These are phyloP conservation scores for Phytomonas francai DNA, from an alignment of 208 protist genomes.

Conservation along the genomic window DNA sequence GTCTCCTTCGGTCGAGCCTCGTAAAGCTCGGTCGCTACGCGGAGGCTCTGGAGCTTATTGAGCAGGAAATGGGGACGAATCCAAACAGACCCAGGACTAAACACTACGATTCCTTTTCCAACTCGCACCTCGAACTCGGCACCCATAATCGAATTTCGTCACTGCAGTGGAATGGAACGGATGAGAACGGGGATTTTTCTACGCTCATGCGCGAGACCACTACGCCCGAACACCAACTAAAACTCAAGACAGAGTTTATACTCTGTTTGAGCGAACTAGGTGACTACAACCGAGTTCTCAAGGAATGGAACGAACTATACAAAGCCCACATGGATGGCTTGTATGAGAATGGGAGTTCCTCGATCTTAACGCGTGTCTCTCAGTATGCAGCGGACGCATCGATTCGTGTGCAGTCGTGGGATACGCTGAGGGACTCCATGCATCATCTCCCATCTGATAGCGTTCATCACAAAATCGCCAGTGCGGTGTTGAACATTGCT, in stretches of 20 bases:
- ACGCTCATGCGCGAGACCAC: slow-evolving; percentile 34
- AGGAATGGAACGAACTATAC: slow-evolving; percentile 51
- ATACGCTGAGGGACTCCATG: slow-evolving; percentile 42
- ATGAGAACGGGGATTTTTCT: slow-evolving; percentile 22
- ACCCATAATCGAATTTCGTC: background rate
- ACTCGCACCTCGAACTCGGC: background rate
- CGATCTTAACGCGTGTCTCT: slow-evolving; percentile 60
- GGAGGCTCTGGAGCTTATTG: slow-evolving; percentile 54
- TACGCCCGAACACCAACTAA: slow-evolving; percentile 35
- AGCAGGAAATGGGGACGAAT: slow-evolving; percentile 40
- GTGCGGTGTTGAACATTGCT: slow-evolving; percentile 49
- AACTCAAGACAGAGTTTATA: slow-evolving; percentile 52
- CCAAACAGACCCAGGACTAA: background rate
- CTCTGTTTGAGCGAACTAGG: slow-evolving; percentile 74
- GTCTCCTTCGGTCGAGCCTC: slow-evolving; percentile 71
- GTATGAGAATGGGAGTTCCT: slow-evolving; percentile 24
- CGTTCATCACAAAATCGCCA: slow-evolving; percentile 56
- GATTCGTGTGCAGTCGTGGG: slow-evolving; percentile 73
- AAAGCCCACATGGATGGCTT: slow-evolving; percentile 17
- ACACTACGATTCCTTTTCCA: background rate
- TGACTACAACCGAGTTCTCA: slow-evolving; percentile 61
- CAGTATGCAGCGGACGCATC: slow-evolving; percentile 82
- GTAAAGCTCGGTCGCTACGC: slow-evolving; percentile 75
- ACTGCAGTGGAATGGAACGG: slow-evolving; percentile 3
- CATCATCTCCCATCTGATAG: slow-evolving; percentile 49